A percentile compares a stretch with the other conserved stretches of the same genome.
phyloP scores from a whole-genome alignment of 345 rosid genomes.

The sweet orange (Citrus sinensis) region DVS_A1.0 CM039166.1:17278501-17279000 shows the following conservation, averaged over 20 bases:
- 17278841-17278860: slow-evolving; percentile 27
- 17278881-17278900: slow-evolving; percentile 35
- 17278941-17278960: slow-evolving; percentile 72
- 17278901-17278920: slow-evolving; percentile 41
- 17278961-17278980: slow-evolving; percentile 72
- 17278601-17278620: no score
- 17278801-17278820: not conserved
- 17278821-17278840: not conserved
- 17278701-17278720: no score
- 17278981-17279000: slow-evolving; percentile 77
- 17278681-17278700: no score
- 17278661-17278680: no score
- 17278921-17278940: slow-evolving; percentile 57
- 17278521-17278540: no score
- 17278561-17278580: no score
- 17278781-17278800: not conserved
- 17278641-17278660: no score
- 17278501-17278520: no score
- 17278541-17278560: no score
- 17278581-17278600: no score
- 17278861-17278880: slow-evolving; percentile 44
- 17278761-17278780: not conserved
- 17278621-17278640: no score
- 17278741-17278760: accelerated
- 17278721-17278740: no score